Evolutionary conservation across 1,284 basidiomycete species (phyloP).

Genomic region (Trametes sp.): DNA sequence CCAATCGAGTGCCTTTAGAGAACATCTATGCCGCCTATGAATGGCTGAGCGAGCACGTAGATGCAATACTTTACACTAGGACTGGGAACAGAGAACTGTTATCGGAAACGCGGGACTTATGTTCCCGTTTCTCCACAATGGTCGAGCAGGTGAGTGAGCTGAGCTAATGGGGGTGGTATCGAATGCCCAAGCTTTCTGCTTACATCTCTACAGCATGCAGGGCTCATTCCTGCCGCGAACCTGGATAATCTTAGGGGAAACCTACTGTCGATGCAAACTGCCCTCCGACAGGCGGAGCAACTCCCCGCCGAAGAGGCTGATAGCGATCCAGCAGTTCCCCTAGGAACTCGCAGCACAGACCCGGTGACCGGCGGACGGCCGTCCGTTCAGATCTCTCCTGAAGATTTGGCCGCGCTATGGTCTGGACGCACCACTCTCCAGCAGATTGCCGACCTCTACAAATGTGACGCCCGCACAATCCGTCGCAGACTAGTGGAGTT

Average conservation of each 20-base stretch:
- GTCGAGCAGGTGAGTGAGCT: constrained; percentile 1
- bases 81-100: constrained; percentile 3
- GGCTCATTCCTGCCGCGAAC: background rate
- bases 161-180: background rate
- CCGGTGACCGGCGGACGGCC: constrained; percentile 35
- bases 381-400: constrained; percentile 37
- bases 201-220: background rate
- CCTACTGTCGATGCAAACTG: background rate
- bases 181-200: constrained; percentile 20
- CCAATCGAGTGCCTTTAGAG: background rate
- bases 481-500: constrained; percentile 41
- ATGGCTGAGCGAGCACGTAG: constrained; percentile 2
- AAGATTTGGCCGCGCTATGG: constrained; percentile 37
- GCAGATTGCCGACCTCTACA: constrained; percentile 35
- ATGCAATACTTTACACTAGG: constrained; percentile 2
- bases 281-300: background rate
- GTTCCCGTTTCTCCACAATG: background rate
- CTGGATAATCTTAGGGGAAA: background rate
- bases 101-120: background rate
- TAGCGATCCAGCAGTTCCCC: background rate
- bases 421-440: constrained; percentile 35
- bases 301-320: background rate
- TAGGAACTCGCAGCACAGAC: background rate
- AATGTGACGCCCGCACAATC: constrained; percentile 39
- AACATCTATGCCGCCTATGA: constrained; percentile 2